A percentile compares a stretch with the other conserved stretches of the same genome.
Evolutionary conservation across 352 stramenopile genomes (phyloP).

Genomic region (Phytopythium montanum): DNA sequence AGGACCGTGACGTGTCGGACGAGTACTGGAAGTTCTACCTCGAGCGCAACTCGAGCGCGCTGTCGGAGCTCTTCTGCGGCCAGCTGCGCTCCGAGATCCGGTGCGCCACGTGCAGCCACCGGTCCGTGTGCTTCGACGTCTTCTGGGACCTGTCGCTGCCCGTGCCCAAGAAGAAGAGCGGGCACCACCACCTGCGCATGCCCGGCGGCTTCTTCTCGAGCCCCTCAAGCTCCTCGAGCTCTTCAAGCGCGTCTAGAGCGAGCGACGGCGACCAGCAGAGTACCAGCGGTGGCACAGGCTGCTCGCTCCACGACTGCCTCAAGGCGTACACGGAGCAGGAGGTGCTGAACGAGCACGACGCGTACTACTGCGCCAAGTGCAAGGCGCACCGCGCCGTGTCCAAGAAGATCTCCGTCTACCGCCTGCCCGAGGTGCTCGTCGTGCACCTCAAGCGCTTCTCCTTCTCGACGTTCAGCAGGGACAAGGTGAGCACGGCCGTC

Average conservation of each 20-base stretch:
- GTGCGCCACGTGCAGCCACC: constrained; percentile 67
- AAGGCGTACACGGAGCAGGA: constrained; percentile 73
- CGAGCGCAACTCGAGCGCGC: constrained; percentile 54
- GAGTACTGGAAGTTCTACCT: constrained; percentile 88
- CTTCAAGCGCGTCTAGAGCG: not conserved
- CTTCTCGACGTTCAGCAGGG: constrained; percentile 69
- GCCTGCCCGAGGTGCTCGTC: constrained; percentile 78
- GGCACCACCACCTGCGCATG: constrained; percentile 24
- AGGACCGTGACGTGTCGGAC: constrained; percentile 61
- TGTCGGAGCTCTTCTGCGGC: constrained; percentile 82
- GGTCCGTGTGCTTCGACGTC: constrained; percentile 79
- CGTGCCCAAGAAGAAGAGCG: constrained; percentile 65
- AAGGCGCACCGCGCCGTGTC: constrained; percentile 62
- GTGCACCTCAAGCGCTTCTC: constrained; percentile 90
- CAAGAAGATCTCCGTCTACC: constrained; percentile 80
- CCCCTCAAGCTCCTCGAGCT: constrained; percentile 10
- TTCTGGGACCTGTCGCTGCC: constrained; percentile 84
- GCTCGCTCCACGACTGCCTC: constrained; percentile 65
- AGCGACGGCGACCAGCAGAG: constrained; percentile 1
- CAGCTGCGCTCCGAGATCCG: constrained; percentile 75
- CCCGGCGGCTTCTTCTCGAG: constrained; percentile 34
- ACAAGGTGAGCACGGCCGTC: constrained; percentile 75
- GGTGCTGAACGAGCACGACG: constrained; percentile 51
- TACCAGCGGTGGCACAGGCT: constrained; percentile 11
- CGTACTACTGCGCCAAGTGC: constrained; percentile 73